Evolutionary conservation across 768 basidiomycete species (phyloP), one percentile per base, ranked within the genome.

Genomic region (Symmetrospora coprosmae): DNA sequence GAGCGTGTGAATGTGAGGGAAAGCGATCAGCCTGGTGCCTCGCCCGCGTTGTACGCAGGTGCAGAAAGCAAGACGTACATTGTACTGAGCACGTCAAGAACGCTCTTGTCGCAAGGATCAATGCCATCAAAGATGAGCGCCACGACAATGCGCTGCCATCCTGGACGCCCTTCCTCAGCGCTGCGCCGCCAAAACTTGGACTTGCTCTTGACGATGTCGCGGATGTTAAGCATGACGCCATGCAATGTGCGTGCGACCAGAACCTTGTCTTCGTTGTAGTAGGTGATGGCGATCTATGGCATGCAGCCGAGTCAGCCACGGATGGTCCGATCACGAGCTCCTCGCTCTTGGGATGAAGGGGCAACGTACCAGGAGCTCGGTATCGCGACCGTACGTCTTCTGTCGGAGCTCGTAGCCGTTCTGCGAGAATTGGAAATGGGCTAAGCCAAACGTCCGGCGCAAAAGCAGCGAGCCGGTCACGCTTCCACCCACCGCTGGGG

Each of bases 201-300:
- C 72, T 91, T 90, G 39, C 87, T 89, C 75, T 86, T 90, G 80
- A 88, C 91, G 66, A 96, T 96, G 68, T 97, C 76, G 66, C 92
- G 85, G 64, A 97, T 92, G 73, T 99, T 97, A 64, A 94, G 73
- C 90, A 96, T 94, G 68, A 96, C 84, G 64, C 86, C 86, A 69
- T 97, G 92, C 43, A 97, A 77, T 0, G 92, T 96, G 3, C 75
- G 71, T 7, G 86, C 81, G 69, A 88, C 87, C n/a, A 88, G 79
- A 5, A 81, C 83, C 76, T 88, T 89, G 79, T 89, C 86, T 72
- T 90, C 63, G 60, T 64, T 64, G 27, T 64, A 64, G 35, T 40
- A 49, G 5, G 63, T 64, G 23, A 64, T 60, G 21, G 63, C 63
- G 23, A 64, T 58, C 21, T 58, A 11, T 4, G 30, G 9, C 7